Evolutionary conservation across 1,139 yeast genomes (phyloP), one percentile per base, ranked within the genome.

Genomic region (Pichiaceae sp.): DNA sequence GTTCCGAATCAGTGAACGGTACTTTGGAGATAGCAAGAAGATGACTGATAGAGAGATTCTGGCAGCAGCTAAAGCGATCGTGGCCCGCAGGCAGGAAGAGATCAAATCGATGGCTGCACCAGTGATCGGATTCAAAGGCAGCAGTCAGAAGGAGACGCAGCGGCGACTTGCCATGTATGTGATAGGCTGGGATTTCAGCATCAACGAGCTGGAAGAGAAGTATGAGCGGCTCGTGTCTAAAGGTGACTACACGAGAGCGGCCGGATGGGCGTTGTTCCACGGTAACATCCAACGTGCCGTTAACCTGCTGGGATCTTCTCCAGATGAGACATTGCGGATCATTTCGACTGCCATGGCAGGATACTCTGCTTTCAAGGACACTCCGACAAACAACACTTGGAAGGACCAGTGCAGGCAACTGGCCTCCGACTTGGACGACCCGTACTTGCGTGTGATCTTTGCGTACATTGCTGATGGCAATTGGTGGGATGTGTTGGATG

Each of bases 341-440:
- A 87, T 91, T 70, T 86, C 96, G 0, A 82, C 97, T 0, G 97
- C 97, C 0, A 85, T 91, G 27, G 93, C 96, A 0, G 96, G 96
- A 1, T 89, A 86, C 54, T 64, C 82, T 54, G 91, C 94, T 0
- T 86, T 84, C 53, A 46, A 44, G 16, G 47, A 51, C 24, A 31
- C 47, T 2, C 62, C 61, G 36, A 63, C 62, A n/a, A 87, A 86
- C 52, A 82, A 85, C 54, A 76, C 89, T 0, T 91, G 97, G 97
- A 78, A 85, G 50, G 95, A 87, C 41, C 95, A 86, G 54, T 91
- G 97, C 53, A 75, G 96, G 34, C 72, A 72, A 43, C 74, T 91
- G 71, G 86, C 96, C 0, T 72, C 85, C 18, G 96, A 86, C 47
- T 64, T 91, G 38, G 94, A 83, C 15, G 82, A 85, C 52, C 96